Conservation (phyloP, 805 yeast species). For the Zygosaccharomyces kombuchaensis region DNA sequence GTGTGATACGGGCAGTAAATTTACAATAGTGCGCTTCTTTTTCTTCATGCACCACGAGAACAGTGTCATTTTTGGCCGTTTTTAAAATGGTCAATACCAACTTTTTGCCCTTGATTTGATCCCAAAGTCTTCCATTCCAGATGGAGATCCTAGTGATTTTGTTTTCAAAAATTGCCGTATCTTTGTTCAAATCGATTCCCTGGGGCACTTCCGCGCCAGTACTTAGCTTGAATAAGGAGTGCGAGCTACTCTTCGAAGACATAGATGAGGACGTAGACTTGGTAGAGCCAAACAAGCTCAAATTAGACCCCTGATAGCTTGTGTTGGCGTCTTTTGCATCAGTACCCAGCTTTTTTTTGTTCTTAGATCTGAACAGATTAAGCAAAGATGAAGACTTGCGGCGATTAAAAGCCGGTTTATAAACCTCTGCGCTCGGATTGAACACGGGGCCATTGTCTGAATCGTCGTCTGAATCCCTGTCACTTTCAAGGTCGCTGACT, state of each 20-base stretch:
- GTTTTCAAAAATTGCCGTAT: slow-evolving; percentile 15
- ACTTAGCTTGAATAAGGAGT: slow-evolving; percentile 1
- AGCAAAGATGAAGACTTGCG: slow-evolving; percentile 29
- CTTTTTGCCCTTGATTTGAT: slow-evolving; percentile 10
- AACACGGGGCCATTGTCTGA: slow-evolving; percentile 9
- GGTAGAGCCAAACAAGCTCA: slow-evolving; percentile 5
- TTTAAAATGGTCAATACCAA: slow-evolving; percentile 11
- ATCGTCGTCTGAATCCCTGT: slow-evolving; percentile 1
- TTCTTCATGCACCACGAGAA: slow-evolving; percentile 15
- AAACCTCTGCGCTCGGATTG: slow-evolving; percentile 19
- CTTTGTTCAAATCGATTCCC: slow-evolving; percentile 9
- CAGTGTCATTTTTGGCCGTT: slow-evolving; percentile 6
- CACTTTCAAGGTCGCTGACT: slow-evolving; percentile 11
- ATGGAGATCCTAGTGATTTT: slow-evolving; percentile 17
- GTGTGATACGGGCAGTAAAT: slow-evolving; percentile 17
- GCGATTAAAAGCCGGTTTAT: slow-evolving; percentile 20
- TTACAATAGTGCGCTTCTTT: slow-evolving; percentile 10
- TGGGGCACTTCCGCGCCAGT: slow-evolving; percentile 12
- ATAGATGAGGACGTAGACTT: slow-evolving; percentile 3
- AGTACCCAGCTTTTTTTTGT: slow-evolving; percentile 15
- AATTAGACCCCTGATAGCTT: background rate
- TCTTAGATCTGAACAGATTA: slow-evolving; percentile 24
- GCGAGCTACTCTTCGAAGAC: slow-evolving; percentile 3
- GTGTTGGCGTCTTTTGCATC: slow-evolving; percentile 11
- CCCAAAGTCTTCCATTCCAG: slow-evolving; percentile 30